These are phyloP conservation scores for Aspergillus sp. DNA, from an alignment of 2,329 filamentous ascomycete genomes.

Conservation along the genomic window DNA sequence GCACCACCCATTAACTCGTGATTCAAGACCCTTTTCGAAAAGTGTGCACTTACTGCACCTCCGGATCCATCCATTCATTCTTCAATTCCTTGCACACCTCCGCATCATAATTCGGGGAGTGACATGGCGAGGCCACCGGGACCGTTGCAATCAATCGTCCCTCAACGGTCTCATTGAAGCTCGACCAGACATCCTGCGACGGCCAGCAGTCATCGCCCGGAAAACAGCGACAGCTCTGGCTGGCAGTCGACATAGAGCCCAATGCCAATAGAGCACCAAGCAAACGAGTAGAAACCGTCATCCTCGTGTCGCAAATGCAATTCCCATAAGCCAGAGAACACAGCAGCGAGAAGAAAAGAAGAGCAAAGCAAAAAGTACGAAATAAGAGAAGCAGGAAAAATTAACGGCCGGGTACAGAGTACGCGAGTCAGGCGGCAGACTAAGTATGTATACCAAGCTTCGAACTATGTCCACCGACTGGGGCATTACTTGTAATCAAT, in stretches of 20 bases:
- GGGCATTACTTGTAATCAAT: too few species aligned
- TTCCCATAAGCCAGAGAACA: neutral
- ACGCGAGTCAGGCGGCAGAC: too few species aligned
- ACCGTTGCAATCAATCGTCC: slow-evolving; percentile 48
- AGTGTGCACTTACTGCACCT: slow-evolving; percentile 37
- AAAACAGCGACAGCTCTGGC: slow-evolving; percentile 40
- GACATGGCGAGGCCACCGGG: slow-evolving; percentile 50
- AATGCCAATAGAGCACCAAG: neutral
- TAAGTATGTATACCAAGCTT: too few species aligned
- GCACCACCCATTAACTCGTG: neutral
- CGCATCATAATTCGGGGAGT: slow-evolving; percentile 44
- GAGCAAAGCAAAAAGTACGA: neutral
- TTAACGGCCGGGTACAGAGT: too few species aligned
- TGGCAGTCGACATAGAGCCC: neutral
- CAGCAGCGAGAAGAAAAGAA: neutral
- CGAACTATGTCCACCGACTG: too few species aligned
- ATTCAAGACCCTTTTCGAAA: too few species aligned
- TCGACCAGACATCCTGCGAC: slow-evolving; percentile 37
- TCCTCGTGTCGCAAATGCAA: neutral
- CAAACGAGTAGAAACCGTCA: neutral
- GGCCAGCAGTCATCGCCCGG: slow-evolving; percentile 54
- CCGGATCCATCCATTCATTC: slow-evolving; percentile 39
- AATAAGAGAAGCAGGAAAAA: too few species aligned
- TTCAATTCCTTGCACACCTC: slow-evolving; percentile 37
- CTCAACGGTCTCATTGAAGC: slow-evolving; percentile 47